Base-by-base conservation (phyloP, 2,329 filamentous ascomycete species). In the Diaporthe velutina region DNA sequence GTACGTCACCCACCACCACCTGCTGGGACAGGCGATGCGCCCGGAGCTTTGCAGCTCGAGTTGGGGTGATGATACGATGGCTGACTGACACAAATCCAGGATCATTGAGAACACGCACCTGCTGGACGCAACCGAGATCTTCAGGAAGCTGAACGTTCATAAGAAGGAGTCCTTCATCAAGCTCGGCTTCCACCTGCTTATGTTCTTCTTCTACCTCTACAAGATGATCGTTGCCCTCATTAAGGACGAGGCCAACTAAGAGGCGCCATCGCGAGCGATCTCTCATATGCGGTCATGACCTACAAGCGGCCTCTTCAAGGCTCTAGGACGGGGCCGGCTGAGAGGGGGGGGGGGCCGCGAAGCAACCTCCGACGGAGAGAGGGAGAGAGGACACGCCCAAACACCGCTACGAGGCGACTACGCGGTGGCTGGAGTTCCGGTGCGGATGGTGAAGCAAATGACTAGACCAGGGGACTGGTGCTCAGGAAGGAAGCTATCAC, bases 171-270 rank as follows among this genome's bases (percentile, higher is more conserved):
- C 97, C 0, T 99, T 99, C 85, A 93, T 97, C 88, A 99, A 99
- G 89, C 94, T 99, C 57, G 97, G 96, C 73, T 99, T 99, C 90
- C 97, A 99, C 86, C 89, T 99, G 76, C 85, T 99, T 87, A 98
- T 99, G 95, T 99, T 99, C 91, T 99, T 99, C 92, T 99, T 98
- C 91, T 99, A 99, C 88, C 93, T 99, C 74, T 98, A 98, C 91
- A 97, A 94, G 93, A 97, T 97, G 94, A 97, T 97, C 80, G 96
- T 98, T 78, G 96, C 97, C 79, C 90, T 99, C 77, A 99, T 99
- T 88, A 93, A 94, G 82, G 97, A 98, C 85, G 97, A 99, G 87
- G 91, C 94, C 76, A 91, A 95, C 86, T 98, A 93, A 93, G 73
- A 67, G 40, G 52, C 57, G 64, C 28, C n/a, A 22, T 50, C 70